Evolutionary conservation across 345 rosid species (phyloP), one percentile per base, ranked within the genome.

Genomic region (Diplotaxis tenuifolia): DNA sequence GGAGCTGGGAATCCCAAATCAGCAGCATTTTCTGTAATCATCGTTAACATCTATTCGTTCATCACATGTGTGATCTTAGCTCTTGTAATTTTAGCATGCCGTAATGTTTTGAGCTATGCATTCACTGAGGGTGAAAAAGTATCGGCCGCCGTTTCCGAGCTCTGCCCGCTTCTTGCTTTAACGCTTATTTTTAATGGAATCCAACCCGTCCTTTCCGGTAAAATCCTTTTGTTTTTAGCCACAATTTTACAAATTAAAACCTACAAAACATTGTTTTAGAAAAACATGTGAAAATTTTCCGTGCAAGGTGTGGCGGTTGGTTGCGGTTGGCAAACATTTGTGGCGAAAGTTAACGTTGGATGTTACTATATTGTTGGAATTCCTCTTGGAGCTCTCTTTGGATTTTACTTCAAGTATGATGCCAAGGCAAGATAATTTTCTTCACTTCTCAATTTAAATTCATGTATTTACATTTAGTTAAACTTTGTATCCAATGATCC

Each of bases 151-250:
- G 94, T 88, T 25, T 86, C 93, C 1, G 89, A 87, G 54, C 89
- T 91, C 9, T 85, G 86, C 22, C 91, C 94, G 0, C 84, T 91
- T 36, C 86, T 91, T 1, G 93, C 91, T 5, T 1, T 89, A 4
- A 84, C 96, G 6, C 82, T 89, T 27, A 45, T 84, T 40, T 84
- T 91, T 1, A 91, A 91, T 10, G 93, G 97, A 28, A 71, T 89
- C 42, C 96, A 91, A 36, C 96, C 93, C 2, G 96, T 91, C 20
- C 68, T 91, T 56, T 87, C 96, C 0, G 93, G 96, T 89, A 83
- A 7, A 8, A 9, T 49, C 0, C 3, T 7, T 12, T 14, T 14
- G 19, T 15, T 50, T 45, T 16, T 6, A 55, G 32, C 19, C 29
- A 4, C 4, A 19, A 20, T 59, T 27, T 71, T 16, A 4, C 14